Conservation (phyloP, 345 rosid genomes). For the Pseudoturritis turrita region DNA sequence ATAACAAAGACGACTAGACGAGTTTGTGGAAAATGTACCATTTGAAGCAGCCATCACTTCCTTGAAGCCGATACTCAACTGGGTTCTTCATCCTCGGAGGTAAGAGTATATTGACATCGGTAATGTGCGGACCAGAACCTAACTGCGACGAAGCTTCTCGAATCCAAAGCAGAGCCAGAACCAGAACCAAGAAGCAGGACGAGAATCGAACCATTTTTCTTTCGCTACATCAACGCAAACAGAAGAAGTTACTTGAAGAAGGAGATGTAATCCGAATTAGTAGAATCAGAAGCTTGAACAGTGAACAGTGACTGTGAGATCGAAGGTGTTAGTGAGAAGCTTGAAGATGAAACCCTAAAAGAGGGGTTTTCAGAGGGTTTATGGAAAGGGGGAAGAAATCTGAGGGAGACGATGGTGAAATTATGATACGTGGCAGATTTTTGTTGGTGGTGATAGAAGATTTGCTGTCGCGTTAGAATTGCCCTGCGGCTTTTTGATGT, state of each 20-base stretch:
- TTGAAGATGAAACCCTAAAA: slow-evolving; percentile 24
- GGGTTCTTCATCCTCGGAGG: slow-evolving; percentile 90
- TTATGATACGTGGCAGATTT: slow-evolving; percentile 13
- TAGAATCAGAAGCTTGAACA: not conserved
- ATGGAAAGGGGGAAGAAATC: slow-evolving; percentile 6
- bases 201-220: slow-evolving; percentile 31
- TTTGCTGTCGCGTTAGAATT: not conserved
- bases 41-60: slow-evolving; percentile 96
- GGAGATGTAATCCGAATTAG: not conserved
- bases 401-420: not conserved
- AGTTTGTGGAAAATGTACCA: slow-evolving; percentile 38
- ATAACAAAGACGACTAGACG: not conserved
- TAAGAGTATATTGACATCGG: slow-evolving; percentile 84
- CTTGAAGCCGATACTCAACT: slow-evolving; percentile 92
- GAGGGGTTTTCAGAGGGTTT: slow-evolving; percentile 27
- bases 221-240: slow-evolving; percentile 16
- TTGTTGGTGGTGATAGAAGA: slow-evolving; percentile 1
- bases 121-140: slow-evolving; percentile 77
- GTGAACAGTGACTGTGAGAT: not conserved
- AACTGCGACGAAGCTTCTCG: slow-evolving; percentile 32
- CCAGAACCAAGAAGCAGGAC: slow-evolving; percentile 26
- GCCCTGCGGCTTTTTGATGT: not conserved
- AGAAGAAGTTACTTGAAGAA: not conserved
- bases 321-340: not conserved
- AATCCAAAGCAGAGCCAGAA: slow-evolving; percentile 20